Conservation (phyloP, 257 asterid genomes). For the Catharanthus roseus region DNA sequence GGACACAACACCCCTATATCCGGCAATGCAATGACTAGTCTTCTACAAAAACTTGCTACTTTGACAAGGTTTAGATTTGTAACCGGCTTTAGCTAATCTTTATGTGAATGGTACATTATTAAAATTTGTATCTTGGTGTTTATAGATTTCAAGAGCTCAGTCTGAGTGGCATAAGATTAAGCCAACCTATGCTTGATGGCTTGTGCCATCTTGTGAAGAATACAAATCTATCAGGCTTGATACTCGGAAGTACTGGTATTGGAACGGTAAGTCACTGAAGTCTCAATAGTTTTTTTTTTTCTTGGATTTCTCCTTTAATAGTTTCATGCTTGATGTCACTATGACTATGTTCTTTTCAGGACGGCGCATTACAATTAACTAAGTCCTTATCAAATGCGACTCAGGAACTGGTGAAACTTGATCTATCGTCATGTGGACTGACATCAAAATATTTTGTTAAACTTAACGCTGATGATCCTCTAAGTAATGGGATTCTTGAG, state of each 20-base stretch:
- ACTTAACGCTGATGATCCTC: conserved; percentile 47
- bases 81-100: neutral
- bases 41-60: conserved; percentile 59
- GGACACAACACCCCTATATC: conserved; percentile 72
- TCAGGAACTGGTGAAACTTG: conserved; percentile 68
- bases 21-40: conserved; percentile 53
- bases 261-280: conserved; percentile 78
- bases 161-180: conserved; percentile 72
- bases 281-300: too few relatives aligned
- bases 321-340: conserved; percentile 3
- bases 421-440: conserved; percentile 66
- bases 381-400: conserved; percentile 64
- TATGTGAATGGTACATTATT: neutral
- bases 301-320: conserved; percentile 15
- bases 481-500: conserved; percentile 53
- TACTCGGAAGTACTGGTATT: conserved; percentile 66
- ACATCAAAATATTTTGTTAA: conserved; percentile 42
- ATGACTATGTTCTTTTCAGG: conserved; percentile 46
- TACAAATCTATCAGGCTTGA: conserved; percentile 70
- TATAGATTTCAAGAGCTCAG: conserved; percentile 79
- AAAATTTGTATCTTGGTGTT: neutral
- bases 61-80: conserved; percentile 40
- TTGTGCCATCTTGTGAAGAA: conserved; percentile 64
- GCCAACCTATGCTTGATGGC: conserved; percentile 66
- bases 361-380: conserved; percentile 60